phyloP scores from a whole-genome alignment of 1,284 basidiomycete genomes.

The Golubevia pallescens region DNA sequence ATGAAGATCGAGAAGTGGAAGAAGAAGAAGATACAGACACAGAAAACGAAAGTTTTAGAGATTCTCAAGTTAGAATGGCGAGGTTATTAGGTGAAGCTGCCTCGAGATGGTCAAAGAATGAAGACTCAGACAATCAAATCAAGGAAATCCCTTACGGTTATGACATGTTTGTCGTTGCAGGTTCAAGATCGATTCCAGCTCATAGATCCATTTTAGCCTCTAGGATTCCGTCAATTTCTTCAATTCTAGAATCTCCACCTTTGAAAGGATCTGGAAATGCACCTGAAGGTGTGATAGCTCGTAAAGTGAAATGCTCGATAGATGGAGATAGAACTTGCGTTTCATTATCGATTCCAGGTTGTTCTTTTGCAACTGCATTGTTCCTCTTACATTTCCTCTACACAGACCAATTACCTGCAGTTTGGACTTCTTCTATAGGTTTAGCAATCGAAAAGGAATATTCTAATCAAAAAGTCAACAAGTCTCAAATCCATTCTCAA shows the following conservation, averaged over 20 bases:
- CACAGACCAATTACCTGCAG: slow-evolving; percentile 50
- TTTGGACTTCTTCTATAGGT: slow-evolving; percentile 51
- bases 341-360: slow-evolving; percentile 32
- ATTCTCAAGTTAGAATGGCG: slow-evolving; percentile 23
- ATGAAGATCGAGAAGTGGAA: slow-evolving; percentile 13
- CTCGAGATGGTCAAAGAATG: slow-evolving; percentile 27
- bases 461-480: slow-evolving; percentile 27
- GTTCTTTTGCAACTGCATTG: slow-evolving; percentile 39
- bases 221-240: slow-evolving; percentile 23
- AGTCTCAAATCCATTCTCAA: slow-evolving; percentile 21
- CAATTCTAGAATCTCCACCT: slow-evolving; percentile 13
- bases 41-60: not conserved
- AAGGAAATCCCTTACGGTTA: slow-evolving; percentile 27
- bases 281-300: slow-evolving; percentile 21
- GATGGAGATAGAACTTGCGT: slow-evolving; percentile 6
- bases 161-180: slow-evolving; percentile 54
- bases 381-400: slow-evolving; percentile 57
- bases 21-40: slow-evolving; percentile 19
- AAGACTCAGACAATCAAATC: too few relatives aligned
- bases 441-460: slow-evolving; percentile 29
- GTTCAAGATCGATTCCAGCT: slow-evolving; percentile 41
- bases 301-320: not conserved
- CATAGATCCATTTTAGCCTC: slow-evolving; percentile 40
- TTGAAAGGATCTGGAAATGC: slow-evolving; percentile 7
- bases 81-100: slow-evolving; percentile 34